Conservation (phyloP, 2,329 filamentous ascomycete species). For the Scedosporium apiospermum region DNA sequence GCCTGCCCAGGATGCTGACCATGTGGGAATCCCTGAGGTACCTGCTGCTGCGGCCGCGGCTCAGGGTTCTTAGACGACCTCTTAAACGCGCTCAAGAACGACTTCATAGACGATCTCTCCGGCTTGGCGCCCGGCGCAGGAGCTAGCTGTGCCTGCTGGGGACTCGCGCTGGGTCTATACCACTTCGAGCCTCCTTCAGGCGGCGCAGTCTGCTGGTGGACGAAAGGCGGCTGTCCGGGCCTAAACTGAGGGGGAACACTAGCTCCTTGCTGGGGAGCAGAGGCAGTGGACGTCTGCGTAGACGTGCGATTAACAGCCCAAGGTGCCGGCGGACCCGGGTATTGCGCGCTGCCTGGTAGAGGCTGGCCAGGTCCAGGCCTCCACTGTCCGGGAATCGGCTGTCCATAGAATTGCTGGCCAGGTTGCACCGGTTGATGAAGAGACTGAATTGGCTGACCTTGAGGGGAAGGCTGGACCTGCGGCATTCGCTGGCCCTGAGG, state of each 20-base stretch:
- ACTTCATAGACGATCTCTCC: conserved; percentile 13
- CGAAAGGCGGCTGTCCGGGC: not conserved
- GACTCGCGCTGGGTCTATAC: conserved; percentile 9
- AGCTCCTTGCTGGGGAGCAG: not conserved
- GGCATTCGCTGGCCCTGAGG: conserved; percentile 1
- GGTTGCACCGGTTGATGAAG: not conserved
- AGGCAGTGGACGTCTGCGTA: not conserved
- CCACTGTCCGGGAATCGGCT: not conserved
- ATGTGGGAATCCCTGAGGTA: not conserved
- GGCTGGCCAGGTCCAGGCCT: not conserved
- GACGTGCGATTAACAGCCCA: not conserved
- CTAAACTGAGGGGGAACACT: not conserved
- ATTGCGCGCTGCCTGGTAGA: not conserved
- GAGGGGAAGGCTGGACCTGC: not conserved
- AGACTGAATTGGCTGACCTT: not conserved
- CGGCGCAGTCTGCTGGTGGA: not conserved
- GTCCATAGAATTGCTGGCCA: not conserved
- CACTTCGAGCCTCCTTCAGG: conserved; percentile 9
- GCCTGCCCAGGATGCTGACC: not conserved
- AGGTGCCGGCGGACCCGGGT: not conserved
- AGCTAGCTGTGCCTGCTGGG: conserved; percentile 10
- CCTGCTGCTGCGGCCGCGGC: not conserved
- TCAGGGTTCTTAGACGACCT: conserved; percentile 14
- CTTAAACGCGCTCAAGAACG: conserved; percentile 16
- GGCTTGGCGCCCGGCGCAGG: not conserved